These are phyloP conservation scores for Plasmodium relictum DNA, from an alignment of 169 alveolate genomes.

Conservation along the genomic window DNA sequence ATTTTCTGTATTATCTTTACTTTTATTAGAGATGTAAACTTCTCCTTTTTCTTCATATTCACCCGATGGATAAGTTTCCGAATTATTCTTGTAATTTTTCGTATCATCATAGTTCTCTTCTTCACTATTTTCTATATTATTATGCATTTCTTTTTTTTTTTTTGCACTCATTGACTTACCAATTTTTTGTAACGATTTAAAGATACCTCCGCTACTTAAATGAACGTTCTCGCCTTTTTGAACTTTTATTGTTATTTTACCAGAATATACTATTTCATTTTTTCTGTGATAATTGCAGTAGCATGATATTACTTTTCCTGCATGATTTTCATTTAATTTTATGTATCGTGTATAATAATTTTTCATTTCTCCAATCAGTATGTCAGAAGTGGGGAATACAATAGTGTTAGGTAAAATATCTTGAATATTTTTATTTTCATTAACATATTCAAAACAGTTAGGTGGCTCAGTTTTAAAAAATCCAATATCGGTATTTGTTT, in stretches of 20 bases:
- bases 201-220: neutral
- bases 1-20: neutral
- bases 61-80: too few species aligned
- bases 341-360: constrained; percentile 46
- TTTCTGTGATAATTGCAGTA: constrained; percentile 40
- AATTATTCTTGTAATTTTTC: neutral
- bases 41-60: too few species aligned
- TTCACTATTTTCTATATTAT: neutral
- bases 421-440: constrained; percentile 14
- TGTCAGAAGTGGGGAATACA: constrained; percentile 26
- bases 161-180: neutral
- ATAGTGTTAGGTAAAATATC: constrained; percentile 20
- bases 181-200: neutral
- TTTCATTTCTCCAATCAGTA: constrained; percentile 2
- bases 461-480: constrained; percentile 44
- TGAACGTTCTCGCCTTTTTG: neutral
- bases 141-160: neutral
- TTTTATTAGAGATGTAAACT: too few species aligned
- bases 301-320: constrained; percentile 18
- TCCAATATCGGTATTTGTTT: neutral
- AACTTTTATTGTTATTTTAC: constrained; percentile 36
- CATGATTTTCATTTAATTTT: constrained; percentile 2
- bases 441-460: constrained; percentile 63
- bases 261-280: constrained; percentile 19
- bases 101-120: neutral